phyloP scores from a whole-genome alignment of 768 basidiomycete species.

The Tulasnella calospora region DNA sequence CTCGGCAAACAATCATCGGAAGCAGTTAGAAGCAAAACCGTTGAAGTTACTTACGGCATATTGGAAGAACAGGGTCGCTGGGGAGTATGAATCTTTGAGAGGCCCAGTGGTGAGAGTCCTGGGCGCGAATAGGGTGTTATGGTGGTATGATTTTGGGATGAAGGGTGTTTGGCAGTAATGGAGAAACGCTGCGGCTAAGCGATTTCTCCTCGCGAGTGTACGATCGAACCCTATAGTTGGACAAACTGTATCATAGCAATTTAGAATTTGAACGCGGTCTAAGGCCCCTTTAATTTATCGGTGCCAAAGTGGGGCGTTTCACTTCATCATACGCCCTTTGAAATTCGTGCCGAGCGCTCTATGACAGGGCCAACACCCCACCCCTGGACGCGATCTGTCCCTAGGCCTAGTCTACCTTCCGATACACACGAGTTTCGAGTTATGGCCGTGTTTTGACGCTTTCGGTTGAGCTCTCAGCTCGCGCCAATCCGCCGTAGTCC shows the following conservation, averaged over 20 bases:
- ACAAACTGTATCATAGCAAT: too few species aligned
- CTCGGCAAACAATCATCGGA: background rate
- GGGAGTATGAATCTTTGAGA: background rate
- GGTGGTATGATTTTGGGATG: background rate
- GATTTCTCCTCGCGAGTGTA: background rate
- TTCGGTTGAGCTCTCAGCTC: background rate
- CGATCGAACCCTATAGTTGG: background rate
- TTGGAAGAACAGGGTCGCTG: background rate
- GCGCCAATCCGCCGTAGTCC: background rate
- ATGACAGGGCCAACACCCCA: too few species aligned
- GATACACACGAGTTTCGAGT: too few species aligned
- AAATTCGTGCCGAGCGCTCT: too few species aligned
- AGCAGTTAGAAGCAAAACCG: background rate
- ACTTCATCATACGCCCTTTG: too few species aligned
- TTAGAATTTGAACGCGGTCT: too few species aligned
- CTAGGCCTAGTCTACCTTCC: too few species aligned
- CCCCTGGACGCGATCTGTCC: too few species aligned
- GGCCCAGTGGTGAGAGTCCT: background rate
- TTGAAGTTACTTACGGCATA: background rate
- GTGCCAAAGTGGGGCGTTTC: too few species aligned
- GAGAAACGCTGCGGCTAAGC: background rate
- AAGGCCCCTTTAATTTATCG: too few species aligned
- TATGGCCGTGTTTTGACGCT: too few species aligned
- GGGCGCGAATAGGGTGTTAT: background rate
- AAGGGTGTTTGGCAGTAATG: background rate